Evolutionary conservation across 1,284 basidiomycete species (phyloP), one percentile per base, ranked within the genome.

Genomic region (Puccinia horiana): DNA sequence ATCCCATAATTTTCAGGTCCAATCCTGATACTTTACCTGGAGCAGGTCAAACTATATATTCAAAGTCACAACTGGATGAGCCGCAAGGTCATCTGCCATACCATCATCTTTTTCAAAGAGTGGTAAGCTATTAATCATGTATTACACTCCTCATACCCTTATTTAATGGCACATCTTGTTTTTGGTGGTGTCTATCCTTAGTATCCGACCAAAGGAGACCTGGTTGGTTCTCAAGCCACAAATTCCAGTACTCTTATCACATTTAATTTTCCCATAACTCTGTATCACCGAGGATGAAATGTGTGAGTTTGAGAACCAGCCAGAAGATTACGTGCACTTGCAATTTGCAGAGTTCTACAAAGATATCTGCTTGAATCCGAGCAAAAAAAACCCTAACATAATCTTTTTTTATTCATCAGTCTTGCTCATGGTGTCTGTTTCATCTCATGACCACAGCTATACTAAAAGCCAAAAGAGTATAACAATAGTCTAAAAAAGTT

Each of bases 141-240:
- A n/a, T n/a, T n/a, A n/a, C n/a, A n/a, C n/a, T n/a, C n/a, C n/a
- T n/a, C n/a, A n/a, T n/a, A n/a, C n/a, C n/a, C n/a, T n/a, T n/a
- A n/a, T n/a, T n/a, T n/a, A n/a, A n/a, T n/a, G n/a, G n/a, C n/a
- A n/a, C 85, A 37, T 91, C 87, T 1, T 44, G 8, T 44, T 44
- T 35, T 76, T 52, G 49, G 20, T 11, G 2, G 8, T 81, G 32
- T 29, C 40, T 56, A 14, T 11, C 35, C 32, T 47, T 77, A 95
- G 93, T 84, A 91, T 95, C 84, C 95, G 95, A 88, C 94, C 94
- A 14, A 94, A 93, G 86, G 90, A 92, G 23, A 95, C 93, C 3
- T 95, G 94, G 93, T 88, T 89, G 1, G 89, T 93, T 52, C 89
- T 95, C 85, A 94, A 94, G 86, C 93, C 93, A 29, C 93, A 94